Base-by-base conservation (phyloP, 331 rosid species). In the Spiraea crenata region DNA sequence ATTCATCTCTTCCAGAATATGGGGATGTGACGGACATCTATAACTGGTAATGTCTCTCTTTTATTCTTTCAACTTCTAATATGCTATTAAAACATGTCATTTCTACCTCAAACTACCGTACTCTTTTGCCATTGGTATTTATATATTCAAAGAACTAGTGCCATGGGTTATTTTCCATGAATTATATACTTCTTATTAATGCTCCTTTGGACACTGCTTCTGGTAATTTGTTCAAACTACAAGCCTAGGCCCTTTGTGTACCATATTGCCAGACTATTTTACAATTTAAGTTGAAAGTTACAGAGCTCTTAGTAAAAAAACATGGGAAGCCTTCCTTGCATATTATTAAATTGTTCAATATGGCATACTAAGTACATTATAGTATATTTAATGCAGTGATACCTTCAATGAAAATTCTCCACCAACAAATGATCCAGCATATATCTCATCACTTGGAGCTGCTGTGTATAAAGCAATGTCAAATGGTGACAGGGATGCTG, bases 11-110 rank as follows among this genome's bases (percentile, higher is more conserved):
- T 76, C 51, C 98, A 93, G 98, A 90, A 84, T 93, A 88, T 76
- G 98, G 97, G 73, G 96, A 93, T 79, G 86, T 93, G 54, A 93
- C 98, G 4, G 92, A 93, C 84, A 90, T 93, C 62, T 90, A 93
- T 81, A 93, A 77, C 85, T 93, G 98, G 98, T 93, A 88, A 70
- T 61, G 63, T 61, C 42, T 69, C 82, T 79, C 65, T 52, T 69
- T 61, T 68, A 57, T 19, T 64, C 42, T 19, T 47, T 37, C 15
- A 16, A 34, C 15, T n/a, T 15, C 7, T 15, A 49, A 46, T 38
- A 49, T 5, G 16, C 7, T 65, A 35, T 34, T 47, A 60, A 58
- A 38, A 1, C 13, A 13, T 49, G 48, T 50, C 3, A 50, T 37
- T 58, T 65, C 15, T 17, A 50, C 37, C 57, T 67, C 45, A 34